Base-by-base conservation (phyloP, 352 stramenopile genomes). In the Globisporangium rhizosaccharum region DNA sequence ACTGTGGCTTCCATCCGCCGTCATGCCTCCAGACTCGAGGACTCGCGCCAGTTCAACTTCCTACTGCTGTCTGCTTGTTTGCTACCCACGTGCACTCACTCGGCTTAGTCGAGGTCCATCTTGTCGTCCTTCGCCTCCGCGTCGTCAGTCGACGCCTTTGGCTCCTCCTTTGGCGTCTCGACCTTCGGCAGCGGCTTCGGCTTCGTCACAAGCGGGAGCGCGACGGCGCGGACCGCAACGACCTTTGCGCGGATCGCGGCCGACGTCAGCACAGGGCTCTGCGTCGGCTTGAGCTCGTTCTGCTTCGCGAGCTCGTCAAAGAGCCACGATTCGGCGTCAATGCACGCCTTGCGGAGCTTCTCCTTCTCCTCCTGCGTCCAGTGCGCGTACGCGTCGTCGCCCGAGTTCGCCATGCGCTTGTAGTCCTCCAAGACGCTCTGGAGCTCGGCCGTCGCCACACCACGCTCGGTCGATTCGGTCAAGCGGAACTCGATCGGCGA, bases 241-340 rank as follows among this genome's bases (percentile, higher is more conserved):
- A 93, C 82, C 79, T 97, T 98, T 53, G 63, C 78, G 61, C 86
- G 81, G 59, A 99, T 97, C 51, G 87, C 71, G 28, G 73, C 73
- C 49, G 90, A 92, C 54, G 89, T 98, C 30, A 99, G 76, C 50
- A 93, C 90, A 0, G 97, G 96, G 60, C 97, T 79, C 39, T 90
- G 76, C 59, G 95, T 95, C 12, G 82, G 57, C 53, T 77, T 67
- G 50, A 97, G 58, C 39, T 85, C 79, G 60, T 75, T 84, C 82
- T 99, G 97, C 76, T 98, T 98, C 53, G 94, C 86, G 54, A 99
- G 76, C 63, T 92, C 88, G 63, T 98, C 96, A 51, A 98, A 98
- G 62, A 99, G 82, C 97, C 97, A 99, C 51, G 79, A 73, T 54
- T 97, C 89, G 47, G 87, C 85, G 53, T 94, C 83, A 20, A 96